A percentile compares a stretch with the other conserved stretches of the same genome.
Conservation (phyloP, 805 yeast species). For the Myxozyma kluyveri region DNA sequence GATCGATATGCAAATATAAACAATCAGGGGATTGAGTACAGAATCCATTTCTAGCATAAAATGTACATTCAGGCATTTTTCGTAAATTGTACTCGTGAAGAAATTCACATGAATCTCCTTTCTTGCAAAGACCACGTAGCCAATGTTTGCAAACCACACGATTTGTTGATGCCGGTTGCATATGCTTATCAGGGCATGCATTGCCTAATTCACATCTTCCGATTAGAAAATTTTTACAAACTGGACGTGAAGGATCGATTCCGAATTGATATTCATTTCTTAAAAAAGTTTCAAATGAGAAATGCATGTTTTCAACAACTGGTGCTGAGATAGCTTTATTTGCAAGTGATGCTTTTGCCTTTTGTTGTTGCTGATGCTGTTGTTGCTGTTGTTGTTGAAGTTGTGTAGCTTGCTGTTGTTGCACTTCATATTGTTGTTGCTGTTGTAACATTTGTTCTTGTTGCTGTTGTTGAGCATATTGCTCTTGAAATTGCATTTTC, state of each 20-base stretch:
- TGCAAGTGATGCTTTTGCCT: background rate
- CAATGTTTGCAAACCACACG: constrained; percentile 96
- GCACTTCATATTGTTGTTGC: background rate
- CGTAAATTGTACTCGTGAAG: constrained; percentile 90
- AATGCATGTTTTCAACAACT: constrained; percentile 27
- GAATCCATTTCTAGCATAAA: constrained; percentile 49
- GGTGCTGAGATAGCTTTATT: background rate
- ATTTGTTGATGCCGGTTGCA: constrained; percentile 59
- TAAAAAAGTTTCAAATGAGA: constrained; percentile 79
- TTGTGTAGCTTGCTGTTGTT: background rate
- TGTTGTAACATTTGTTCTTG: background rate
- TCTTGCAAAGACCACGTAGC: constrained; percentile 95
- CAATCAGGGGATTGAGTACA: constrained; percentile 96
- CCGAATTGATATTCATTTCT: constrained; percentile 78
- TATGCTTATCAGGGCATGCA: constrained; percentile 85
- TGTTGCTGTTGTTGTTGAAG: constrained; percentile 4
- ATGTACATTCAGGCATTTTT: constrained; percentile 95
- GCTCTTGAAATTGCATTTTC: no score
- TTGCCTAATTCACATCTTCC: constrained; percentile 81
- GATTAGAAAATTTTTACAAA: constrained; percentile 69
- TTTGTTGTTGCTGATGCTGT: constrained; percentile 1
- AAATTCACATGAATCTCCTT: constrained; percentile 94
- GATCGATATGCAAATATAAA: constrained; percentile 86
- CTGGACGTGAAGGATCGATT: constrained; percentile 83
- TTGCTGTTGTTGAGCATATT: no score